A percentile compares a stretch with the other conserved stretches of the same genome.
Conservation (phyloP, 75 land plant genomes). For the Larix kaempferi region DNA sequence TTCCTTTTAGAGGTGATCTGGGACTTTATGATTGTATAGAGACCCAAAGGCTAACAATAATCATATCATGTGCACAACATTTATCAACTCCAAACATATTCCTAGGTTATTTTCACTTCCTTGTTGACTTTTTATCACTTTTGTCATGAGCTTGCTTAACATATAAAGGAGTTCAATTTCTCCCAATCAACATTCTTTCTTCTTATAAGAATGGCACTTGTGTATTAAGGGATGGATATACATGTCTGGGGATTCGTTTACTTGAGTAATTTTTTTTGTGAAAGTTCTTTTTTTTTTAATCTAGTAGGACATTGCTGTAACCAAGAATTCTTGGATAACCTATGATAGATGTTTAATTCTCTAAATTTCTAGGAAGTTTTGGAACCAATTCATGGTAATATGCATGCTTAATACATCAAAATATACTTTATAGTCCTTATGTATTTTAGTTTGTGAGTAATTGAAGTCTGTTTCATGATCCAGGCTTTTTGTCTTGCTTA, state of each 20-base stretch:
- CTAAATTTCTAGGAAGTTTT: not conserved
- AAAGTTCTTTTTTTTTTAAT: not conserved
- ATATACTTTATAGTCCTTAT: not conserved
- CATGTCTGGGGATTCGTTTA: not conserved
- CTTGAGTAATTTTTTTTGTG: not conserved
- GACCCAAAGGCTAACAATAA: no score
- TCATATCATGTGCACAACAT: no score
- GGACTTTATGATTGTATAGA: no score
- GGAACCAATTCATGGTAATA: not conserved
- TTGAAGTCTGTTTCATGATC: not conserved
- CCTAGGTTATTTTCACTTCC: no score
- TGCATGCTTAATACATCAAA: not conserved
- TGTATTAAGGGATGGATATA: not conserved
- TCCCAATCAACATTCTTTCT: not conserved
- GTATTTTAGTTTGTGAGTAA: conserved; percentile 4
- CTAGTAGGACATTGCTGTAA: not conserved
- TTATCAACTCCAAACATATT: no score
- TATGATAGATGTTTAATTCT: not conserved
- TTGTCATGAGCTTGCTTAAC: no score
- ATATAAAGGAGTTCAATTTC: no score
- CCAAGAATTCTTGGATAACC: not conserved
- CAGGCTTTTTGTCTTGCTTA: not conserved
- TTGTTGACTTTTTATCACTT: no score
- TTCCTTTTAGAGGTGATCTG: no score
- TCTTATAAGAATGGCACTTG: not conserved